Evolutionary conservation across 495 filamentous ascomycete species (phyloP).

Genomic region (Neurospora pannonica): DNA sequence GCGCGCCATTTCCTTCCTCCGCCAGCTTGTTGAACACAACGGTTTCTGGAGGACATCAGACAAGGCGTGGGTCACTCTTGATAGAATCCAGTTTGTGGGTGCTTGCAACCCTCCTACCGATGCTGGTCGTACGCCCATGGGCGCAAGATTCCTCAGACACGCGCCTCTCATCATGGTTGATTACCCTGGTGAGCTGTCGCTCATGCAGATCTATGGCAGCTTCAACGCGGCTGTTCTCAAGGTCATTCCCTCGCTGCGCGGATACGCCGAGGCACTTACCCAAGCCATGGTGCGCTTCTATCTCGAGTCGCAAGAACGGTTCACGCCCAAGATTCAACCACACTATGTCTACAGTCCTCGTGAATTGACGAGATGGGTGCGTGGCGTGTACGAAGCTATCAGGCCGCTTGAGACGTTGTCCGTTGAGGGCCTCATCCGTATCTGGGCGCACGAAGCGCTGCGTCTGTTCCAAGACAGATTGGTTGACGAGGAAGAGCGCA

Average conservation of each 20-base stretch:
- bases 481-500: constrained; percentile 84
- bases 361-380: constrained; percentile 94
- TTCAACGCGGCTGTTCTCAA: constrained; percentile 97
- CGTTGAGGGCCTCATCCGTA: constrained; percentile 85
- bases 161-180: constrained; percentile 98
- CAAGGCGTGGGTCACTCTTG: constrained; percentile 95
- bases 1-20: constrained; percentile 89
- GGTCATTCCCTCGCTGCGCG: constrained; percentile 88
- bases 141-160: constrained; percentile 85
- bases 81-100: constrained; percentile 97
- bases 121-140: constrained; percentile 90
- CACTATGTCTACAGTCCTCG: constrained; percentile 99
- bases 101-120: constrained; percentile 99
- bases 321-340: constrained; percentile 91
- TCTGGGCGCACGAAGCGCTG: constrained; percentile 96
- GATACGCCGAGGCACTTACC: constrained; percentile 86
- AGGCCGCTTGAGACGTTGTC: constrained; percentile 78
- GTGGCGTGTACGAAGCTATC: constrained; percentile 94
- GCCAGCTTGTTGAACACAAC: constrained; percentile 96
- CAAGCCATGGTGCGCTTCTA: constrained; percentile 98
- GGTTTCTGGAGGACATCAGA: constrained; percentile 97
- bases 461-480: constrained; percentile 95
- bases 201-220: constrained; percentile 95
- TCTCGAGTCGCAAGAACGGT: constrained; percentile 81
- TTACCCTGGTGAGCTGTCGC: constrained; percentile 89